These are phyloP conservation scores for Collybia mongolica DNA, from an alignment of 768 basidiomycete species.

Conservation along the genomic window DNA sequence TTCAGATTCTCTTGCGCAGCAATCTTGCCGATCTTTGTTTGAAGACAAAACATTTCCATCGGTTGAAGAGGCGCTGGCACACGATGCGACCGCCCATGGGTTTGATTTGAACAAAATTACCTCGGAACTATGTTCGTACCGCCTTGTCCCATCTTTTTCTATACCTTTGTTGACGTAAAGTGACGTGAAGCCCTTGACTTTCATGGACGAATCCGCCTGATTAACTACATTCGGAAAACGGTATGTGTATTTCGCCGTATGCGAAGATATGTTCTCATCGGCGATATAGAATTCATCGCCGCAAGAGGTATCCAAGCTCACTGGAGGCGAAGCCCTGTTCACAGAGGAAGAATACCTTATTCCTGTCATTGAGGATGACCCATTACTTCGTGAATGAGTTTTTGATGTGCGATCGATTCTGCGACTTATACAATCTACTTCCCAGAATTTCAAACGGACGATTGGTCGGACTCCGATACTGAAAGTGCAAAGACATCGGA, in stretches of 20 bases:
- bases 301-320: slow-evolving; percentile 41
- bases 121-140: slow-evolving; percentile 51
- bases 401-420: background rate
- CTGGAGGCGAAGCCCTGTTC: slow-evolving; percentile 63
- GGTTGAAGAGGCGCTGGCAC: slow-evolving; percentile 52
- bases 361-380: slow-evolving; percentile 84
- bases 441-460: slow-evolving; percentile 63
- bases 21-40: slow-evolving; percentile 71
- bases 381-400: slow-evolving; percentile 72
- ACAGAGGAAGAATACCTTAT: slow-evolving; percentile 76
- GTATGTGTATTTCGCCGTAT: slow-evolving; percentile 31
- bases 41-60: slow-evolving; percentile 62
- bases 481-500: slow-evolving; percentile 35
- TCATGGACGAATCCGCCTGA: slow-evolving; percentile 74
- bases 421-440: slow-evolving; percentile 5
- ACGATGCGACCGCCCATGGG: slow-evolving; percentile 60
- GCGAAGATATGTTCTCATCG: slow-evolving; percentile 4
- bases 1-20: slow-evolving; percentile 58
- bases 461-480: slow-evolving; percentile 80
- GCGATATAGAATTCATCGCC: slow-evolving; percentile 51
- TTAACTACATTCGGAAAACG: slow-evolving; percentile 85
- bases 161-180: slow-evolving; percentile 5
- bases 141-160: background rate
- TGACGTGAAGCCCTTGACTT: slow-evolving; percentile 65
- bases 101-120: slow-evolving; percentile 61